Evolutionary conservation across 2,329 filamentous ascomycete species (phyloP).

Genomic region (Nannizzia gypsea): DNA sequence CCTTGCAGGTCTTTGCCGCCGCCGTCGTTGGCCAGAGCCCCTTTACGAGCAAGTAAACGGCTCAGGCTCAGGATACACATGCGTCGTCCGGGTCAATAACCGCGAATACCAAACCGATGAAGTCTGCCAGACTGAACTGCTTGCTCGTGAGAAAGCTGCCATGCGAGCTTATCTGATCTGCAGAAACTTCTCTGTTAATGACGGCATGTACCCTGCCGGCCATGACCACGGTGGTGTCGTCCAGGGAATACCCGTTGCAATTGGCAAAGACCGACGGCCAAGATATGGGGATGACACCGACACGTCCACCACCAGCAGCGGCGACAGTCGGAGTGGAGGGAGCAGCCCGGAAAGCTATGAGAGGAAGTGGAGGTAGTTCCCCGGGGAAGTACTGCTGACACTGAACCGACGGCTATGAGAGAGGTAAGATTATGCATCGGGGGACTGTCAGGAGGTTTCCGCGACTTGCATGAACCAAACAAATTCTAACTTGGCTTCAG

Average conservation of each 20-base stretch:
- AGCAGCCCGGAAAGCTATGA: constrained; percentile 40
- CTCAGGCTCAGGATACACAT: constrained; percentile 60
- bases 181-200: constrained; percentile 92
- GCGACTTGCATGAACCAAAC: not conserved
- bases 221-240: constrained; percentile 44
- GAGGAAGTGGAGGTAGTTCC: constrained; percentile 4
- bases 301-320: constrained; percentile 30
- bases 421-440: constrained; percentile 15
- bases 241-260: constrained; percentile 53
- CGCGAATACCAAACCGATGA: constrained; percentile 90
- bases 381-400: too few relatives aligned
- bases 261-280: constrained; percentile 47
- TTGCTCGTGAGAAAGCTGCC: constrained; percentile 86
- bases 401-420: too few relatives aligned
- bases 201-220: constrained; percentile 60
- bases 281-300: constrained; percentile 40
- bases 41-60: constrained; percentile 72
- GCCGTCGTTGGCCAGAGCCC: constrained; percentile 86
- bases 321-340: constrained; percentile 42
- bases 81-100: constrained; percentile 88
- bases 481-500: constrained; percentile 24
- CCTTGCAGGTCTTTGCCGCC: constrained; percentile 71
- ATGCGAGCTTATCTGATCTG: constrained; percentile 97
- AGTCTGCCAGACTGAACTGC: constrained; percentile 64
- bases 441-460: constrained; percentile 11